Evolutionary conservation across 129 eudicot species (phyloP).

Genomic region (Scalesia atractyloides): DNA sequence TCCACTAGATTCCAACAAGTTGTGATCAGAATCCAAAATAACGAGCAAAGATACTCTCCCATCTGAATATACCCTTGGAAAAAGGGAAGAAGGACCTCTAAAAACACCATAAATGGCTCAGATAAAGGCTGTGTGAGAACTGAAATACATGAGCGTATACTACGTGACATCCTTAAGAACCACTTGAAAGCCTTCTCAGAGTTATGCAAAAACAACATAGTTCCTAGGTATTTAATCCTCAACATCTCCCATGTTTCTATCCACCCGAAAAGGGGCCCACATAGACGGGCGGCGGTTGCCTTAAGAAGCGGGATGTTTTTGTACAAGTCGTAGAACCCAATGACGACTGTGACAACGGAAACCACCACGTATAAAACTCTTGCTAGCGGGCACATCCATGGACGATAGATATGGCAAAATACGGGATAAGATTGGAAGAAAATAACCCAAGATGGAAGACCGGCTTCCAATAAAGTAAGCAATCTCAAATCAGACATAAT

Average conservation of each 20-base stretch:
- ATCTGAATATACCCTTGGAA: constrained; percentile 48
- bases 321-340: constrained; percentile 89
- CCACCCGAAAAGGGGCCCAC: constrained; percentile 93
- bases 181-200: constrained; percentile 81
- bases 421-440: constrained; percentile 88
- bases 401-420: constrained; percentile 85
- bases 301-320: constrained; percentile 93
- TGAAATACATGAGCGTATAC: constrained; percentile 52
- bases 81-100: constrained; percentile 58
- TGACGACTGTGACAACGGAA: constrained; percentile 78
- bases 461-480: constrained; percentile 82
- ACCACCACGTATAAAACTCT: constrained; percentile 71
- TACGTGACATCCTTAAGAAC: constrained; percentile 62
- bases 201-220: constrained; percentile 88
- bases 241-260: constrained; percentile 97
- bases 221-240: constrained; percentile 86
- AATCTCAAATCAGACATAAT: constrained; percentile 65
- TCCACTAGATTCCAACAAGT: constrained; percentile 56
- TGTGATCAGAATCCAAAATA: constrained; percentile 55
- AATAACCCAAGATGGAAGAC: constrained; percentile 98
- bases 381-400: constrained; percentile 97
- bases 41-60: constrained; percentile 44
- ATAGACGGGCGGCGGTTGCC: constrained; percentile 78
- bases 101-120: constrained; percentile 56
- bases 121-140: constrained; percentile 61